Percentiles rank a stretch among this genome's conserved stretches.
Conservation (phyloP, 164 flowering plant species). For the Chloranthus sessilifolius region DNA sequence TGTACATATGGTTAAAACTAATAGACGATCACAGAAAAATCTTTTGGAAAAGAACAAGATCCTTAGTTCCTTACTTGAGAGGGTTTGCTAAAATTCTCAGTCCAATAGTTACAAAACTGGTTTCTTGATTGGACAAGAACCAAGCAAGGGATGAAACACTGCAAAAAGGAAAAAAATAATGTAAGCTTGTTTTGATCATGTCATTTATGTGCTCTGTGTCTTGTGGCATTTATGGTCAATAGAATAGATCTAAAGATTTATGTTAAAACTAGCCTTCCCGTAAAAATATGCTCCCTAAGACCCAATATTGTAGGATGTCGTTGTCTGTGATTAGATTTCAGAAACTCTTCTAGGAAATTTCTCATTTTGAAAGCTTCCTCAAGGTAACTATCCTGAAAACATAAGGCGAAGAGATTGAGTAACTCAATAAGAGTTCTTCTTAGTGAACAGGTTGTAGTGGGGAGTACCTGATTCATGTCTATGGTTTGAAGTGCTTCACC, state of each 20-base stretch:
- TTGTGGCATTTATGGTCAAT: too few species aligned
- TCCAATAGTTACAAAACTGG: slow-evolving; percentile 92
- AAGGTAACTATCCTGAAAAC: slow-evolving; percentile 31
- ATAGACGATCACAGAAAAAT: too few species aligned
- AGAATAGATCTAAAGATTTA: too few species aligned
- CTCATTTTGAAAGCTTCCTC: slow-evolving; percentile 37
- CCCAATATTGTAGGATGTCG: slow-evolving; percentile 31
- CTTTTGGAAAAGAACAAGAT: too few species aligned
- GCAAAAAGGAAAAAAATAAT: too few species aligned
- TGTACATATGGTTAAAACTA: too few species aligned
- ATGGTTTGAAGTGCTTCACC: slow-evolving; percentile 94
- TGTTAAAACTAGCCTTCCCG: too few species aligned
- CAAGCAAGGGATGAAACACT: slow-evolving; percentile 97
- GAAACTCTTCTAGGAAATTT: slow-evolving; percentile 24
- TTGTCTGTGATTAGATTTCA: slow-evolving; percentile 10
- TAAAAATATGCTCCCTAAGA: slow-evolving; percentile 29
- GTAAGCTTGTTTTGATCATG: too few species aligned
- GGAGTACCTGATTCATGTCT: slow-evolving; percentile 81
- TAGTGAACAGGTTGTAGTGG: too few species aligned
- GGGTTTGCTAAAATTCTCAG: slow-evolving; percentile 84
- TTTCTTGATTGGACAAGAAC: slow-evolving; percentile 99
- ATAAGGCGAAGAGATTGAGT: not conserved
- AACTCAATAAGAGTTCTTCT: not conserved
- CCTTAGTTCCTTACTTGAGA: slow-evolving; percentile 67
- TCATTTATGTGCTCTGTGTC: too few species aligned